Evolutionary conservation across 306 rosid genomes (phyloP).

Genomic region (Purshia tridentata): DNA sequence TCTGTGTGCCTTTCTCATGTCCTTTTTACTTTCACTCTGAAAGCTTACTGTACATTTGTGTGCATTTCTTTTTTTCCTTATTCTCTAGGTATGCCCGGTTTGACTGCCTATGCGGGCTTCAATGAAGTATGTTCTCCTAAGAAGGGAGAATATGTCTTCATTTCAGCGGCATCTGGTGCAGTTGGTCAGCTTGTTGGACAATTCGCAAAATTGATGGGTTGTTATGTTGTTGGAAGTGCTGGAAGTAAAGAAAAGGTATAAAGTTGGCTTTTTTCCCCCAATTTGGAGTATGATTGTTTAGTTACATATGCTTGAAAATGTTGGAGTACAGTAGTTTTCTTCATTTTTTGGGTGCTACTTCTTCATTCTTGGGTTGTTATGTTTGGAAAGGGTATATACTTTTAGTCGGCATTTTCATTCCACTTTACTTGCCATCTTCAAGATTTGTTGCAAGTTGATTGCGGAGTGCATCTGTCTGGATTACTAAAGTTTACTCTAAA

Average conservation of each 20-base stretch:
- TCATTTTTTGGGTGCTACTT: background rate
- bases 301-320: background rate
- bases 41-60: background rate
- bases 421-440: background rate
- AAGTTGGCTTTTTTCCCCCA: background rate
- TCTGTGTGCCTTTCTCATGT: background rate
- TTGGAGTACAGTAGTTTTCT: background rate
- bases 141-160: constrained; percentile 33
- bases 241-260: constrained; percentile 33
- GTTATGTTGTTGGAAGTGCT: constrained; percentile 42
- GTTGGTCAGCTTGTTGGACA: constrained; percentile 44
- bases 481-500: background rate
- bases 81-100: constrained; percentile 32
- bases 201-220: constrained; percentile 31
- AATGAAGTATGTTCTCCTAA: constrained; percentile 31
- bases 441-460: background rate
- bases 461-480: background rate
- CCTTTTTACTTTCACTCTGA: background rate
- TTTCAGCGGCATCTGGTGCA: constrained; percentile 40
- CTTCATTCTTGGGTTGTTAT: background rate
- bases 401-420: background rate
- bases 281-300: background rate
- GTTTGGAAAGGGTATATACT: background rate
- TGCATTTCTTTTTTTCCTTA: background rate
- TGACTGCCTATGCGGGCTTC: constrained; percentile 38